Percentiles rank a stretch among this genome's conserved stretches.
Evolutionary conservation across 2,329 filamentous ascomycete genomes (phyloP).

Genomic region (Calonectria crousiana): DNA sequence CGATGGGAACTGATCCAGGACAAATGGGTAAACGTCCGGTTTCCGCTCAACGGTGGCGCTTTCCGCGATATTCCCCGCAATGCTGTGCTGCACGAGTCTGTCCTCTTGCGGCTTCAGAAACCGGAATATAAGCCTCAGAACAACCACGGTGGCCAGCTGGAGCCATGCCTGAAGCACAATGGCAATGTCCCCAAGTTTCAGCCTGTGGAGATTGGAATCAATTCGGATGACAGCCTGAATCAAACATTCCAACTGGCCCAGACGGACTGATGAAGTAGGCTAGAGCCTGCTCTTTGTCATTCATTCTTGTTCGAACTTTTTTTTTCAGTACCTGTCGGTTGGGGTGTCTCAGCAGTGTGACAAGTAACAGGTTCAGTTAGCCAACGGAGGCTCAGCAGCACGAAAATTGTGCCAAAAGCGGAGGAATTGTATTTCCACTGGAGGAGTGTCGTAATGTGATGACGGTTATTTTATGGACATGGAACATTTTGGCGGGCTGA

Average conservation of each 20-base stretch:
- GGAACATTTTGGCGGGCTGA: not conserved
- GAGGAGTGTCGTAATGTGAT: not conserved
- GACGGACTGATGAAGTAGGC: not conserved
- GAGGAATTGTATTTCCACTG: not conserved
- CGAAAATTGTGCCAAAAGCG: not conserved
- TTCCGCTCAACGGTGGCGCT: constrained; percentile 52
- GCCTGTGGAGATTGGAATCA: not conserved
- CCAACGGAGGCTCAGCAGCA: not conserved
- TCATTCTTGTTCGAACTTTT: not conserved
- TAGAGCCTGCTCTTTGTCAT: not conserved
- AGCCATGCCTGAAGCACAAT: constrained; percentile 5
- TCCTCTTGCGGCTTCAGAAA: not conserved
- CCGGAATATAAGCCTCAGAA: not conserved
- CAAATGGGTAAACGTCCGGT: constrained; percentile 50
- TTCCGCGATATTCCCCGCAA: constrained; percentile 54
- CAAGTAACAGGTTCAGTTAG: not conserved
- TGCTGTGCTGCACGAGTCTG: constrained; percentile 51
- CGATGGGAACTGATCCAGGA: constrained; percentile 53
- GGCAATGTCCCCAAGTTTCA: not conserved
- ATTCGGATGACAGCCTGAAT: not conserved
- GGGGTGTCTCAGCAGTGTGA: not conserved
- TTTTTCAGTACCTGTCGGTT: not conserved
- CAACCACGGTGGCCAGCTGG: not conserved
- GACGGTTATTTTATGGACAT: not conserved
- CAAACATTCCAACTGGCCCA: not conserved